Conservation (phyloP, 2,329 filamentous ascomycete genomes). For the Fusarium avenaceum region DNA sequence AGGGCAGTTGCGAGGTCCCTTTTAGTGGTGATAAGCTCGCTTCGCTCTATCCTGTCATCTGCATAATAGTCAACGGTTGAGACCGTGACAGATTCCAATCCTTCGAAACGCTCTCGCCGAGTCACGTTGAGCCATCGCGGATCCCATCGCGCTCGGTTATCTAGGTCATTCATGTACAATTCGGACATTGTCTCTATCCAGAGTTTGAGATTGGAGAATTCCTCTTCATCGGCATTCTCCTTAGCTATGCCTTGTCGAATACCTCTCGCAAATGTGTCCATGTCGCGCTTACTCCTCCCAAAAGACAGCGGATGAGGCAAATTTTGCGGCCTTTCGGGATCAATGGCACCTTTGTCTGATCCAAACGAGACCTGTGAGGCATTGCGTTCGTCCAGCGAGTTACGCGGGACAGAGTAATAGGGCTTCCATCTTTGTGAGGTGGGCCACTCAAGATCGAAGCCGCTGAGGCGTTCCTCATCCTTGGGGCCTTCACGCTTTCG, state of each 20-base stretch:
- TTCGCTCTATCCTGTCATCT: background rate
- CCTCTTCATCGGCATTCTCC: constrained; percentile 29
- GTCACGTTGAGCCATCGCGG: constrained; percentile 24
- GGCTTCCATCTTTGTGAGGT: constrained; percentile 49
- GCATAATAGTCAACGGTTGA: constrained; percentile 20
- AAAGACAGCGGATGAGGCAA: constrained; percentile 24
- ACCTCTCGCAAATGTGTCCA: constrained; percentile 23
- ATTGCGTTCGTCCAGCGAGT: constrained; percentile 11
- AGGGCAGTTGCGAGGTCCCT: constrained; percentile 19
- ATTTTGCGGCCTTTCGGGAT: background rate
- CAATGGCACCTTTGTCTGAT: background rate
- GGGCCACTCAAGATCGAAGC: constrained; percentile 43
- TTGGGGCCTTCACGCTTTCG: constrained; percentile 7
- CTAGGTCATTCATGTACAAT: constrained; percentile 50
- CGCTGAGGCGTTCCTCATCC: constrained; percentile 21
- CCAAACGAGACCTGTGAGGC: constrained; percentile 32
- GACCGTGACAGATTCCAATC: constrained; percentile 14
- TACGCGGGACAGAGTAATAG: constrained; percentile 40
- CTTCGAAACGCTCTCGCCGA: constrained; percentile 24
- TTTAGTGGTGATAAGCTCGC: constrained; percentile 14
- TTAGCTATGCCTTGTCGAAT: constrained; percentile 1
- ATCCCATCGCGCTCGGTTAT: constrained; percentile 24
- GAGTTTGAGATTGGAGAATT: constrained; percentile 45
- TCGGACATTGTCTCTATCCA: constrained; percentile 51
- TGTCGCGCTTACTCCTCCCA: constrained; percentile 32